Base-by-base conservation (phyloP, 257 asterid genomes). In the Rubia yunnanensis region DNA sequence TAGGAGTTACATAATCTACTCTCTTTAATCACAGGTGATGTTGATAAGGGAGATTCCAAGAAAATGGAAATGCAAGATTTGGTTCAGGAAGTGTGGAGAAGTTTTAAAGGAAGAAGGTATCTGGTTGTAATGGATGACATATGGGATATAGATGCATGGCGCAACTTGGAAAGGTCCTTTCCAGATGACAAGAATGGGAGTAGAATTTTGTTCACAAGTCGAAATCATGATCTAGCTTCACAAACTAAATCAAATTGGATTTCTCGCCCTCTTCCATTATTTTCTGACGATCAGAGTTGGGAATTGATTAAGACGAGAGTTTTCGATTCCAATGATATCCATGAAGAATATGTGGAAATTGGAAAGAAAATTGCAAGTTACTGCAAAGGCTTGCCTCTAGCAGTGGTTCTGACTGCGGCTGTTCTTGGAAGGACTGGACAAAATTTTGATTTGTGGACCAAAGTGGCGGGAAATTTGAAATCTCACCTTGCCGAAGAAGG, bases 321-420 rank as follows among this genome's bases (percentile, higher is more conserved):
- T 58, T 0, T 7, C 5, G 22, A 4, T 30, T 0, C 5, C 3
- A 5, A 38, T 38, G 4, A 10, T 38, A 1, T 1, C 10, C 0
- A 10, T 38, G 46, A 11, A 18, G 63, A 31, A 3, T 31, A 30
- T 17, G 3, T 7, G 2, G 9, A 18, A 1, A 7, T 30, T 7
- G 63, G 20, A 15, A 15, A 58, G 20, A 10, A 58, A 58, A 58
- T 58, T 31, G 41, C 63, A 2, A 31, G 5, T 4, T 17, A 17
- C 35, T 58, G 63, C 15, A 31, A 58, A 58, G 63, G 63, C 9
- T 31, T 58, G 1, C 63, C 63, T 30, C 6, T 58, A 23, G 63
- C 63, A 0, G 14, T 58, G 0, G 26, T 1, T 1, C 7, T 31
- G 20, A 58, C 8, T 31, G 26, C 63, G 5, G 11, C 7, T 31